A percentile compares a stretch with the other conserved stretches of the same genome.
Conservation (phyloP, 768 basidiomycete species). For the Infundibulicybe gibba region DNA sequence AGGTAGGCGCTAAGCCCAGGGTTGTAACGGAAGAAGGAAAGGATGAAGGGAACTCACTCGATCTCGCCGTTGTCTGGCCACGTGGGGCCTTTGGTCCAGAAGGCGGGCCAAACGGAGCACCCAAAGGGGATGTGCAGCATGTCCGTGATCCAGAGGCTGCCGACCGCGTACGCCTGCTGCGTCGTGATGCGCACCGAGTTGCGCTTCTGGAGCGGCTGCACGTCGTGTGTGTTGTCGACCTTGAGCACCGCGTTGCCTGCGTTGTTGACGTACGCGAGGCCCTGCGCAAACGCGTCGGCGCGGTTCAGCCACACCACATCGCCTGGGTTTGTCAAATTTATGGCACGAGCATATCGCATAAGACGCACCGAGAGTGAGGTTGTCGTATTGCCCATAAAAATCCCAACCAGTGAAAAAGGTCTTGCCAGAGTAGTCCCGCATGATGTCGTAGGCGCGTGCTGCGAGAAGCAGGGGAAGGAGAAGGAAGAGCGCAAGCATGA, state of each 20-base stretch:
- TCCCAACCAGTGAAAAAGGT: slow-evolving; percentile 55
- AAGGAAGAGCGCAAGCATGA: not conserved
- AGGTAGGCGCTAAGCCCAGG: slow-evolving; percentile 18
- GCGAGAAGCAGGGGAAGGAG: not conserved
- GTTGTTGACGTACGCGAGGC: slow-evolving; percentile 56
- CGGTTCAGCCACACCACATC: slow-evolving; percentile 59
- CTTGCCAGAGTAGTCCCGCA: slow-evolving; percentile 41
- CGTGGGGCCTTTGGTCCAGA: slow-evolving; percentile 40
- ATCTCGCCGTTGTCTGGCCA: slow-evolving; percentile 50
- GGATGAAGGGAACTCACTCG: slow-evolving; percentile 23
- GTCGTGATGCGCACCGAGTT: slow-evolving; percentile 53
- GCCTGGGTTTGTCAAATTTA: slow-evolving; percentile 30
- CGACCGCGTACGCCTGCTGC: slow-evolving; percentile 35
- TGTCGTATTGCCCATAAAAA: slow-evolving; percentile 48
- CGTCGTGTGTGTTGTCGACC: slow-evolving; percentile 67
- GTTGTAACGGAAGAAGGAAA: not conserved
- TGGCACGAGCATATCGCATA: not conserved
- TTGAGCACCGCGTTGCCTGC: slow-evolving; percentile 66
- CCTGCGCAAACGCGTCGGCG: slow-evolving; percentile 38
- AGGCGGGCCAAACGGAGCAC: slow-evolving; percentile 50
- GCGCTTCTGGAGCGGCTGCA: slow-evolving; percentile 47
- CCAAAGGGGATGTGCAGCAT: slow-evolving; percentile 46
- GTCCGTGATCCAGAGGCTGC: slow-evolving; percentile 42
- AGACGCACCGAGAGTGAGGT: slow-evolving; percentile 38
- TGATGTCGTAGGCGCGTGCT: slow-evolving; percentile 11